These are phyloP conservation scores for Rhizopogon sp. DNA, from an alignment of 768 basidiomycete genomes.

Conservation along the genomic window DNA sequence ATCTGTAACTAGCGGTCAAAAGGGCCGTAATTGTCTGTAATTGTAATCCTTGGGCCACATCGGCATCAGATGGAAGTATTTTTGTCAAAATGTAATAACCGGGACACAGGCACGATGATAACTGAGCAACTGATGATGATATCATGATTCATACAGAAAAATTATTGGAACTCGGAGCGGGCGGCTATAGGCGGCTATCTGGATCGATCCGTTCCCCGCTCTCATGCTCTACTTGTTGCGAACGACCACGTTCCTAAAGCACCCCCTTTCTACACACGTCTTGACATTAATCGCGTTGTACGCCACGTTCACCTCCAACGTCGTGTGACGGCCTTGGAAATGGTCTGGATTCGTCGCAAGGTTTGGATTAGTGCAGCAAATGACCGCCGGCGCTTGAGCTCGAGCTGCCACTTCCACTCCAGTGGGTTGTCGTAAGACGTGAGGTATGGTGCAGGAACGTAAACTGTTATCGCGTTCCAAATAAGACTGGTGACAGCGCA, in stretches of 20 bases:
- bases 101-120: not conserved
- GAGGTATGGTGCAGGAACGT: slow-evolving; percentile 9
- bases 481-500: slow-evolving; percentile 16
- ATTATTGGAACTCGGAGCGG: not conserved
- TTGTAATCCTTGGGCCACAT: not conserved
- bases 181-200: not conserved
- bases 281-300: not conserved
- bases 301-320: not conserved
- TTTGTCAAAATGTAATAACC: not conserved
- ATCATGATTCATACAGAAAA: not conserved
- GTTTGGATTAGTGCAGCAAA: not conserved
- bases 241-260: not conserved
- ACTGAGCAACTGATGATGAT: not conserved
- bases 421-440: not conserved
- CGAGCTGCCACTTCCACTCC: not conserved
- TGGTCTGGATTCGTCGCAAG: not conserved
- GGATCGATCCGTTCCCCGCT: not conserved
- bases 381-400: not conserved
- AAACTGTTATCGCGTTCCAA: slow-evolving; percentile 18
- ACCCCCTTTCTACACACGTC: not conserved
- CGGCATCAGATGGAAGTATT: slow-evolving; percentile 1
- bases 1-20: too few species aligned
- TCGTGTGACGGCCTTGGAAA: not conserved
- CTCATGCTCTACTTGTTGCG: not conserved
- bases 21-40: too few species aligned